phyloP scores from a whole-genome alignment of 192 early-diverging fungal genomes.

The Linnemannia hyalina region DNA sequence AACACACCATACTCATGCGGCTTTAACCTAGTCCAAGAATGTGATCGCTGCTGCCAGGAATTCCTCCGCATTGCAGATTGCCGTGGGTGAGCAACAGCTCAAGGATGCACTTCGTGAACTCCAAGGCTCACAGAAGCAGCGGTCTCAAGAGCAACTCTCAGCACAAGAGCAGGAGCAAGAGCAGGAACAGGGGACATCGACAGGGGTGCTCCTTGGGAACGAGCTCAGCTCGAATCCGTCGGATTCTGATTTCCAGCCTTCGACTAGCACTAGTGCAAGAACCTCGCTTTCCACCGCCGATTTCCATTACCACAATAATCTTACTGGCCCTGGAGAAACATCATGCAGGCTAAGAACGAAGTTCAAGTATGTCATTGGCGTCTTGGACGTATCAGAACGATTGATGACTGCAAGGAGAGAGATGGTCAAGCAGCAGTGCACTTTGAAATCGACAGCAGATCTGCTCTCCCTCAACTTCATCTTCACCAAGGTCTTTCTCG shows the following conservation, averaged over 20 bases:
- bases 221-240: constrained; percentile 5
- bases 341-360: constrained; percentile 14
- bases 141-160: constrained; percentile 12
- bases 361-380: constrained; percentile 14
- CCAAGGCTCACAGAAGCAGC: constrained; percentile 9
- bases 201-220: neutral
- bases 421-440: constrained; percentile 3
- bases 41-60: neutral
- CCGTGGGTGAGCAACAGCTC: neutral
- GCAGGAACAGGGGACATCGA: neutral
- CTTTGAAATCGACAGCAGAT: constrained; percentile 10
- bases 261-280: neutral
- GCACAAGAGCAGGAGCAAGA: neutral
- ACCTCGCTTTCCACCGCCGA: constrained; percentile 9
- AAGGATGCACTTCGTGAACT: constrained; percentile 16
- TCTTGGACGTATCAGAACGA: neutral
- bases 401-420: constrained; percentile 5
- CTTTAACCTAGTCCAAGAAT: constrained; percentile 12
- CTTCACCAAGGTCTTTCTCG: constrained; percentile 14
- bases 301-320: constrained; percentile 14
- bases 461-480: constrained; percentile 19
- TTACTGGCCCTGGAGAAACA: constrained; percentile 1
- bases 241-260: constrained; percentile 11
- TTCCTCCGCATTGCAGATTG: neutral
- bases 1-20: neutral